Evolutionary conservation across 371 early-diverging fungal species (phyloP).

Genomic region (Mucor mucedo): DNA sequence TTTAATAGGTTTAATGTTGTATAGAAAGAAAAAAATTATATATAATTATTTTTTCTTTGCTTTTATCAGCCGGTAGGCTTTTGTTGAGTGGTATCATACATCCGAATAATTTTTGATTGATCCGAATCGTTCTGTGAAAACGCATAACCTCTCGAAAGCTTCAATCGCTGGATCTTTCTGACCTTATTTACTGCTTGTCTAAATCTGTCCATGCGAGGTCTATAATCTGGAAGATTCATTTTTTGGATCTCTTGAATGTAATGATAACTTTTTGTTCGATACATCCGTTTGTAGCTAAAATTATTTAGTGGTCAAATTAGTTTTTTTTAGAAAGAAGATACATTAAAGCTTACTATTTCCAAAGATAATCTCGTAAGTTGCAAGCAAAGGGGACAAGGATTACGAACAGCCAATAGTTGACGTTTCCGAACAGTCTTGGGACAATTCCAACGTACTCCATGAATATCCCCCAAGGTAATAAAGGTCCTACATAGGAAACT

Average conservation of each 20-base stretch:
- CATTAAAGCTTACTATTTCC: slow-evolving; percentile 77
- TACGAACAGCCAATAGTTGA: slow-evolving; percentile 82
- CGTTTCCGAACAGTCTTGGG: slow-evolving; percentile 63
- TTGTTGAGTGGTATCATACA: slow-evolving; percentile 93
- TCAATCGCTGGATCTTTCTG: slow-evolving; percentile 89
- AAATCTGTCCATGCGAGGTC: slow-evolving; percentile 96
- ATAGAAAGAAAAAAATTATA: no score
- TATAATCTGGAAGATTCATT: slow-evolving; percentile 94
- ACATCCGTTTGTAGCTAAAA: slow-evolving; percentile 33
- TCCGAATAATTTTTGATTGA: slow-evolving; percentile 89
- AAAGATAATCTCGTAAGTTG: slow-evolving; percentile 79
- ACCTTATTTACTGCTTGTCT: slow-evolving; percentile 96
- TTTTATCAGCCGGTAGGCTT: slow-evolving; percentile 78
- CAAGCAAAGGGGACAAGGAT: slow-evolving; percentile 77
- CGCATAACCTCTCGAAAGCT: slow-evolving; percentile 93
- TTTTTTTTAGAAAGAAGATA: background rate
- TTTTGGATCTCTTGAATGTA: slow-evolving; percentile 97
- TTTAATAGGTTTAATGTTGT: no score
- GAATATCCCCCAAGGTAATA: slow-evolving; percentile 54
- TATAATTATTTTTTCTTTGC: no score
- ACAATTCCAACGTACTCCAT: slow-evolving; percentile 79
- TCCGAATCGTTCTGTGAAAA: slow-evolving; percentile 97
- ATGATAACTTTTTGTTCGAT: slow-evolving; percentile 77
- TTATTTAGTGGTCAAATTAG: background rate
- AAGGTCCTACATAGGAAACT: slow-evolving; percentile 77